Evolutionary conservation across 768 basidiomycete genomes (phyloP), one percentile per base, ranked within the genome.

Genomic region (Tulasnella sp.): DNA sequence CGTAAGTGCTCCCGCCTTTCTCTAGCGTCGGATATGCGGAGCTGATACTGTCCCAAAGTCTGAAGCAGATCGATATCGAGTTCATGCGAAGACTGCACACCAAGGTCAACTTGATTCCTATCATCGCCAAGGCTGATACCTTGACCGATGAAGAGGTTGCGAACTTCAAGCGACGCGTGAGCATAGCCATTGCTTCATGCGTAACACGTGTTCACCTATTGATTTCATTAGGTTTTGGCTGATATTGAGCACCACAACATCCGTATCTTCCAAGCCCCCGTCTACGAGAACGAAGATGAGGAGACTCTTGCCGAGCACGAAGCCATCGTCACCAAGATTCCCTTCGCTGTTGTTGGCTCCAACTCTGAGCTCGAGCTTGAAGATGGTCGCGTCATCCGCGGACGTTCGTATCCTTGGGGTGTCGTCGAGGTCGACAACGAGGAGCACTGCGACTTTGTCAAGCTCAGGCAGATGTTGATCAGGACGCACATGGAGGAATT

Each of bases 401-500:
- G 97, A 15, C 94, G 97, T 80, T 87, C 90, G 3, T 99, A 99
- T 83, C 97, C 97, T 12, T 99, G 97, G 97, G 97, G 97, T 83
- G 91, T 96, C 71, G 95, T 99, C 79, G 97, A 99, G 83, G 97
- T 99, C 34, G 97, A 99, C 86, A 99, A 99, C 81, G 97, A 99
- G 82, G 93, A 95, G 22, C 97, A 99, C 82, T 99, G 97, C 80
- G 97, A 99, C 83, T 99, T 99, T 82, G 97, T 99, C 84, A 99
- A 99, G 85, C 92, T 99, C 78, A 92, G 97, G 72, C 97, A 99
- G 84, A 99, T 99, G 97, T 92, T 99, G 45, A 92, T 99, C 80
- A 89, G 97, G 76, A 99, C 97, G 12, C 97, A 99, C 83, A 99
- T 99, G 97, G 97, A 99, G 83, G 97, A 99, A 83, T 87, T 99